These are phyloP conservation scores for Lachnellula hyalina DNA, from an alignment of 2,329 filamentous ascomycete species.

Conservation along the genomic window DNA sequence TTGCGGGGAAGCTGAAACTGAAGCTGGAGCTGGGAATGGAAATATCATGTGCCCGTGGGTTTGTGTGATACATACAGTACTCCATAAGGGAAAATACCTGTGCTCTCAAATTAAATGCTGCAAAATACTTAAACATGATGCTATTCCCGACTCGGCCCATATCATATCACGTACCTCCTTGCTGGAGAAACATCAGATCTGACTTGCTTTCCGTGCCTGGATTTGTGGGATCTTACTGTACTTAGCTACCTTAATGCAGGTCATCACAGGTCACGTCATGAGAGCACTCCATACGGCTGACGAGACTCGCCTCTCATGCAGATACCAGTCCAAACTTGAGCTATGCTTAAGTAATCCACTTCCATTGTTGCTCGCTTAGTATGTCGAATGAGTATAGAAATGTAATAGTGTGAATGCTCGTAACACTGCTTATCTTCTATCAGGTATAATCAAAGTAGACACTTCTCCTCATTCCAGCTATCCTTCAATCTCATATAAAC, in stretches of 20 bases:
- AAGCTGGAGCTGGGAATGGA: neutral
- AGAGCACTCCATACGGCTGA: neutral
- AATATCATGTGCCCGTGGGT: neutral
- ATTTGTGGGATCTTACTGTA: neutral
- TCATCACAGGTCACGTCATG: neutral
- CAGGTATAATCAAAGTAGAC: neutral
- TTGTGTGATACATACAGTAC: neutral
- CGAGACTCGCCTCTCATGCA: neutral
- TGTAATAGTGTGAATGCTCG: neutral
- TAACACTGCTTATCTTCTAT: neutral
- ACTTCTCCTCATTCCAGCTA: neutral
- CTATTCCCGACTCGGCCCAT: too few species aligned
- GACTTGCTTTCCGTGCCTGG: neutral
- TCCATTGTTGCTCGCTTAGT: neutral
- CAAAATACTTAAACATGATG: too few species aligned
- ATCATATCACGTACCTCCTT: neutral
- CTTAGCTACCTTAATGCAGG: conserved; percentile 5
- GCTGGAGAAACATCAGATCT: neutral
- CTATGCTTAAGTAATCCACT: neutral
- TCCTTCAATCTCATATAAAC: neutral
- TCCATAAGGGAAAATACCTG: neutral
- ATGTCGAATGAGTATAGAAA: neutral
- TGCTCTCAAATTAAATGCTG: neutral
- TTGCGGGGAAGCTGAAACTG: neutral
- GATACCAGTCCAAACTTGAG: neutral